Conservation (phyloP, 441 rosid species). For the Mallotus japonicus region DNA sequence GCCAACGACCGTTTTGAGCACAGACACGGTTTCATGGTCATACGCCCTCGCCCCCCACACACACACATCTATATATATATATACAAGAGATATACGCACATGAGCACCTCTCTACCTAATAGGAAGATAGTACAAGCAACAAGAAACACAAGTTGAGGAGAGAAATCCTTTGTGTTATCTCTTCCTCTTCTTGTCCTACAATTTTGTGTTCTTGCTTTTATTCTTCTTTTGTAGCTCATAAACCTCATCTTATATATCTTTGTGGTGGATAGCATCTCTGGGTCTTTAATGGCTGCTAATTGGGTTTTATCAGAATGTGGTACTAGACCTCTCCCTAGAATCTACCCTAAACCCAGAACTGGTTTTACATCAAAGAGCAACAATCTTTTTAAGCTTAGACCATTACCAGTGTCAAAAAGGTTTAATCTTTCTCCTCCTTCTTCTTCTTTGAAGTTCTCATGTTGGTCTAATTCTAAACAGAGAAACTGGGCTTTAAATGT, state of each 20-base stretch:
- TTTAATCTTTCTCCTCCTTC: constrained; percentile 26
- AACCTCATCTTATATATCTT: neutral
- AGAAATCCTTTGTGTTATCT: constrained; percentile 18
- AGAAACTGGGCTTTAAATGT: constrained; percentile 38
- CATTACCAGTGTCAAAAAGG: constrained; percentile 25
- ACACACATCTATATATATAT: neutral
- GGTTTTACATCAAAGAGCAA: constrained; percentile 21
- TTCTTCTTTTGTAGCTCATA: neutral
- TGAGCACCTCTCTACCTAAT: too few species aligned
- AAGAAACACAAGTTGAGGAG: constrained; percentile 27
- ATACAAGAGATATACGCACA: too few species aligned
- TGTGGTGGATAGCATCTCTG: constrained; percentile 4
- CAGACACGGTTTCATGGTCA: too few species aligned
- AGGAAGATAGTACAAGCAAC: constrained; percentile 20
- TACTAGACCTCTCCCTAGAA: constrained; percentile 42
- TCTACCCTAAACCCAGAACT: constrained; percentile 37
- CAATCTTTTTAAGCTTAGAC: constrained; percentile 24
- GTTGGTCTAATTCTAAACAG: constrained; percentile 19
- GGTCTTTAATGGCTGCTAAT: constrained; percentile 48
- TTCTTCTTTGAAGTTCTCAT: constrained; percentile 27
- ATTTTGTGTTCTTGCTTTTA: neutral
- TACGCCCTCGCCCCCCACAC: too few species aligned
- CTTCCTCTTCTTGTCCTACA: neutral
- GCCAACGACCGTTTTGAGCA: too few species aligned
- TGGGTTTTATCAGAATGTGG: constrained; percentile 54